phyloP scores from a whole-genome alignment of 73 alveolate species.

The Tetrahymena elliotti region DNA sequence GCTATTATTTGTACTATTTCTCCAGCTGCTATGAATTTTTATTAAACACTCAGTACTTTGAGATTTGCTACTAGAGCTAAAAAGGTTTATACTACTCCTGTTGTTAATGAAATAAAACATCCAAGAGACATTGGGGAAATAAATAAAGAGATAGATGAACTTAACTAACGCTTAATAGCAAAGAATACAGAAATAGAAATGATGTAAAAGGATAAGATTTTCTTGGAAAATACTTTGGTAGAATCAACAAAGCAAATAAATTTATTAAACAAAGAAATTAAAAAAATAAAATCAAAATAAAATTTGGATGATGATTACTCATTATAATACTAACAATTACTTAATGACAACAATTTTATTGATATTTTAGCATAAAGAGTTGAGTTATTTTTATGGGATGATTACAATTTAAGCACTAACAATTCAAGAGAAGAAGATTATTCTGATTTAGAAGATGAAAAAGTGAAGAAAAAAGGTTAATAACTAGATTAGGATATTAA shows the following conservation, averaged over 20 bases:
- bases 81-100: slow-evolving; percentile 40
- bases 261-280: neutral
- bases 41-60: slow-evolving; percentile 79
- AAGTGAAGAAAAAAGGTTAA: neutral
- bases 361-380: neutral
- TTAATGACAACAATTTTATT: neutral
- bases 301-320: neutral
- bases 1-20: slow-evolving; percentile 88
- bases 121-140: neutral
- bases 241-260: neutral
- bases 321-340: neutral
- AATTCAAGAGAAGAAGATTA: neutral
- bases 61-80: slow-evolving; percentile 84
- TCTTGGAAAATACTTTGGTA: neutral
- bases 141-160: neutral
- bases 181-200: neutral
- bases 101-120: neutral
- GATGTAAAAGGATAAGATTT: neutral
- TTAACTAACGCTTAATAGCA: neutral
- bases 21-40: slow-evolving; percentile 89
- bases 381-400: neutral
- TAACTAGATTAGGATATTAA: neutral
- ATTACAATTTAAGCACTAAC: neutral
- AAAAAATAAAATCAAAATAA: neutral
- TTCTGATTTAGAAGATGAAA: neutral